These are phyloP conservation scores for Podaxis pistillaris DNA, from an alignment of 768 basidiomycete genomes.

Conservation along the genomic window DNA sequence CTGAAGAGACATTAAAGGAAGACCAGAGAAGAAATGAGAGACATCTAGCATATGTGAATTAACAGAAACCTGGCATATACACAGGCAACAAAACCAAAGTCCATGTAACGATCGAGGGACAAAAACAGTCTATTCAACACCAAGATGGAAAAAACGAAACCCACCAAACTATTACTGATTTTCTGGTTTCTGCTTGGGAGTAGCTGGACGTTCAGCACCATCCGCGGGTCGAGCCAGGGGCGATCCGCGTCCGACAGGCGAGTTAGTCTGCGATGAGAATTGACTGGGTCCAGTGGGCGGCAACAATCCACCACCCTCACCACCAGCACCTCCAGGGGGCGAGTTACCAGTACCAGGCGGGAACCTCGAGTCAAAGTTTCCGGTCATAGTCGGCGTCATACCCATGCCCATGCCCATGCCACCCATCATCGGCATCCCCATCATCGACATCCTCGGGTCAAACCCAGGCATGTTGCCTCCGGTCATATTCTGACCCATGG, in stretches of 20 bases:
- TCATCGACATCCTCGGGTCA: slow-evolving; percentile 83
- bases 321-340: slow-evolving; percentile 25
- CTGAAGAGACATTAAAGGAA: slow-evolving; percentile 1
- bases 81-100: not conserved
- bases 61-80: slow-evolving; percentile 6
- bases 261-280: slow-evolving; percentile 45
- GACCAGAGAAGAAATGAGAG: slow-evolving; percentile 4
- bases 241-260: slow-evolving; percentile 53
- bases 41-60: slow-evolving; percentile 20
- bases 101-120: not conserved
- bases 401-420: slow-evolving; percentile 23
- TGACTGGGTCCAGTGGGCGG: slow-evolving; percentile 31
- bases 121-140: not conserved
- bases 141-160: not conserved
- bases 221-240: slow-evolving; percentile 40
- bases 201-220: slow-evolving; percentile 32
- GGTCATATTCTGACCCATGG: slow-evolving; percentile 56
- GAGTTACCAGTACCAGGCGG: slow-evolving; percentile 33
- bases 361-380: slow-evolving; percentile 60
- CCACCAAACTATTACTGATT: not conserved
- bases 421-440: slow-evolving; percentile 47
- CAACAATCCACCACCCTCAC: slow-evolving; percentile 29
- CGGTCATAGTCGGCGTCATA: slow-evolving; percentile 47
- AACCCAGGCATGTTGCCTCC: slow-evolving; percentile 42
- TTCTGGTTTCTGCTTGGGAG: slow-evolving; percentile 26